phyloP scores from a whole-genome alignment of 495 filamentous ascomycete species.

The Symbiotaphrina buchneri region DNA sequence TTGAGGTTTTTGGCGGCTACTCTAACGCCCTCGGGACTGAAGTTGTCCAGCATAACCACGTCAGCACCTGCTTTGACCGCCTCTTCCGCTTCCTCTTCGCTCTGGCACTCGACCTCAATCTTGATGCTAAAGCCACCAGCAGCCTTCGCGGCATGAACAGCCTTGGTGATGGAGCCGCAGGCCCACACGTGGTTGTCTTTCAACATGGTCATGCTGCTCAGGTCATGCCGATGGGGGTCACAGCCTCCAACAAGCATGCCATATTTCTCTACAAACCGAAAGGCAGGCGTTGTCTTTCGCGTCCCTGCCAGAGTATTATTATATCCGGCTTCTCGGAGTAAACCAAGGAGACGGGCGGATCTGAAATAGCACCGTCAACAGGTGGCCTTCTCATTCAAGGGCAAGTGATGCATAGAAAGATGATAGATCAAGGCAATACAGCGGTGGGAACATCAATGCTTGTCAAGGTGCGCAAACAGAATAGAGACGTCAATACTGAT shows the following conservation, averaged over 20 bases:
- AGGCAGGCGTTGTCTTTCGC: constrained; percentile 89
- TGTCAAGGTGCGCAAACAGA: too few relatives aligned
- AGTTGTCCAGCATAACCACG: constrained; percentile 95
- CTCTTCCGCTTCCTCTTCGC: constrained; percentile 68
- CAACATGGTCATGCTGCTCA: constrained; percentile 90
- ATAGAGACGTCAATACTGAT: too few relatives aligned
- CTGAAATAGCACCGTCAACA: constrained; percentile 5
- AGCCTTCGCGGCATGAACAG: constrained; percentile 62
- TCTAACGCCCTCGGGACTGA: constrained; percentile 50
- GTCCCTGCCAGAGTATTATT: constrained; percentile 77
- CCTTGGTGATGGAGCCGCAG: constrained; percentile 51
- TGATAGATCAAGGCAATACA: too few relatives aligned
- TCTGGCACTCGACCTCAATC: constrained; percentile 88
- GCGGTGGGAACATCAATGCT: too few relatives aligned
- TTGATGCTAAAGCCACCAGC: constrained; percentile 79
- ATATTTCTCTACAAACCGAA: constrained; percentile 93
- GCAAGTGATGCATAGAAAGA: too few relatives aligned
- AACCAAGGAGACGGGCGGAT: constrained; percentile 21
- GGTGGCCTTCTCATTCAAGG: background rate
- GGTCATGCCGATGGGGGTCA: constrained; percentile 77
- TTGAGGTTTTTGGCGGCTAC: constrained; percentile 49
- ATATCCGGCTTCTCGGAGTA: constrained; percentile 43
- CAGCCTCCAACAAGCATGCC: constrained; percentile 85
- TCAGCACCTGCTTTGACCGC: constrained; percentile 81
- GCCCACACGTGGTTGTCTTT: constrained; percentile 98